Evolutionary conservation across 139 green algal genomes (phyloP), one percentile per base, ranked within the genome.

Genomic region (Yamagishiella unicocca): DNA sequence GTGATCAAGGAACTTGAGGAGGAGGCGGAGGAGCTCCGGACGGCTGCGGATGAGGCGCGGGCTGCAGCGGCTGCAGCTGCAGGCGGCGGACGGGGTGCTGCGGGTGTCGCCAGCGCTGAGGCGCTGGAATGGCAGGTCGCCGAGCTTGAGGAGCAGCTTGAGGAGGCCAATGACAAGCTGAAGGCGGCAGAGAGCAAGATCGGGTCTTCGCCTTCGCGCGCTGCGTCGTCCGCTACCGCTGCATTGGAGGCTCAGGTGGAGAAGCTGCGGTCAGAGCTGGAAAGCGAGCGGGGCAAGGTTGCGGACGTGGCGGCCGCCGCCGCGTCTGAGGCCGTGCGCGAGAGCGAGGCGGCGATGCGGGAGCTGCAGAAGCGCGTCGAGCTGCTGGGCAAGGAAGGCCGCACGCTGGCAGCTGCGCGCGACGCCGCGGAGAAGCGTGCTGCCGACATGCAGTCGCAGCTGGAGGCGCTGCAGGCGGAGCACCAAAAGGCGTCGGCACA

Each of bases 121-220:
- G 76, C 76, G 9, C 61, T 85, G n/a, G 79, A 85, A 31, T 85
- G 79, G 79, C 61, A 42, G 5, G 45, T 76, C 4, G 79, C 61
- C 42, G 79, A 85, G 43, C 58, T 85, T 61, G 61, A 75, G 79
- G 79, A 85, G 40, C 79, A 85, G 79, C 58, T 85, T 40, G 79
- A 62, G 42, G 61, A 75, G 4, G 79, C 79, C 0, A 62, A 66
- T 33, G 79, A 85, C 1, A 85, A 86, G 61, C 33, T 86, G 43
- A 3, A 35, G 61, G 80, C 29, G 9, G 80, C 64, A 19, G 64
- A 77, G 64, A 2, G 43, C 31, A 77, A 76, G 80, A 29, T 73
- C 2, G 12, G 17, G 31, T 6, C 14, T 12, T 12, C 25, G 22
- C 4, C 53, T 1, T 29, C 53, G 22, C 7, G 9, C 9, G 29